Evolutionary conservation across 495 filamentous ascomycete species (phyloP), one percentile per base, ranked within the genome.

Genomic region (Penicillium psychrofluorescens): DNA sequence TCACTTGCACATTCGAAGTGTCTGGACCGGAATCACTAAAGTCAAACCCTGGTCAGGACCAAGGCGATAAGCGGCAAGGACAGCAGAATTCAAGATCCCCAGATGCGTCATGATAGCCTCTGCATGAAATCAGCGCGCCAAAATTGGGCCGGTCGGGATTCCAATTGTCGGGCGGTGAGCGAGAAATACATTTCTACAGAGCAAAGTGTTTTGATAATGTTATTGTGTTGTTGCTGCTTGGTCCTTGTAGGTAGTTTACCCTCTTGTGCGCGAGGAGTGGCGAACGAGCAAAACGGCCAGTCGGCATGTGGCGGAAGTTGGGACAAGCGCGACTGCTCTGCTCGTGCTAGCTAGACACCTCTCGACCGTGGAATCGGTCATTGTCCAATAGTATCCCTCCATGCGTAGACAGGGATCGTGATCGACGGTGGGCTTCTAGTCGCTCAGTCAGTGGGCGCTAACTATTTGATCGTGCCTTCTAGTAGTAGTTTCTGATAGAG

Each of bases 21-120:
- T 22, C 22, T 22, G 22, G 22, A 22, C 22, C 22, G 11, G 27
- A 37, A 36, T 45, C 38, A 42, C 31, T 22, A 22, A 22, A 22
- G 22, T 22, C 4, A 22, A 22, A 22, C 22, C 22, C 22, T 4
- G 35, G 37, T 37, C 47, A 43, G 29, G 45, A 32, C 40, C 40
- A 36, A 31, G 40, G 39, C 45, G 22, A 22, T 22, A 22, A 4
- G 22, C 40, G 38, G 41, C 35, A 55, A 45, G 40, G 39, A 44
- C 46, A 29, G n/a, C 40, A 36, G n/a, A 45, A 35, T 16, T 42
- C 38, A 39, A 39, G 39, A 55, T 51, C 56, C 51, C 59, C 54
- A 61, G 54, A 55, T 58, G 61, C 59, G 56, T 64, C 56, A 64
- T 61, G 52, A 55, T 59, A 51, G 45, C 40, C 46, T 55, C 47